Base-by-base conservation (phyloP, 164 flowering plant genomes). In the Vitis rotundifolia region DNA sequence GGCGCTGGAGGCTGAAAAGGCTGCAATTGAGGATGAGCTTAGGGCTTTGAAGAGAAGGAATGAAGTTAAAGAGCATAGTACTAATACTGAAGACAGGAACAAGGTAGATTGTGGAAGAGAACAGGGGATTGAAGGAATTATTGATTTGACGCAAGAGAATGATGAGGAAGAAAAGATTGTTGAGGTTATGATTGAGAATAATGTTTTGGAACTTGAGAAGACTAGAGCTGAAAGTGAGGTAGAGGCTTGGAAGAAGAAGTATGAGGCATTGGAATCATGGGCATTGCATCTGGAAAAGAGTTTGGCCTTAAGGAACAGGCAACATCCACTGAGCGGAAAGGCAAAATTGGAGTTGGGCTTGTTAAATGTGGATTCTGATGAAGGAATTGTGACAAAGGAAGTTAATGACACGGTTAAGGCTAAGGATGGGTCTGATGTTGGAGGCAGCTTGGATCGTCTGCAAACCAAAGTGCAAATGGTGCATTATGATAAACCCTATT, bases 131-230 rank as follows among this genome's bases (percentile, higher is more conserved):
- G 48, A 61, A 26, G 28, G 61, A 18, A 52, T 71, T 44, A 76
- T 71, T n/a, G 71, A 80, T 68, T 75, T 73, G 69, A 72, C 69
- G 1, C 55, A 22, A 68, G 80, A 73, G 70, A 56, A 47, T 8
- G 68, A 66, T 44, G 79, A 58, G 11, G 73, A 62, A 28, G 81
- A 67, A 47, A 64, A 18, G 65, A 62, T 78, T 48, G 11, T 71
- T 29, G 69, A 76, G 61, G 71, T 85, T 14, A 72, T 75, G 84
- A 63, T 63, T 48, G 89, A 84, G 78, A 85, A 81, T 64, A 75
- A 66, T 12, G 80, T 71, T 11, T 69, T 88, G 74, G 85, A 85
- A 37, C 67, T 76, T 63, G 84, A 73, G 72, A 89, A 82, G 76
- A 71, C 62, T 47, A 76, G 58, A 56, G 84, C 86, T 15, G 86